Evolutionary conservation across 2,329 filamentous ascomycete species (phyloP).

Genomic region (Pseudogymnoascus sp.): DNA sequence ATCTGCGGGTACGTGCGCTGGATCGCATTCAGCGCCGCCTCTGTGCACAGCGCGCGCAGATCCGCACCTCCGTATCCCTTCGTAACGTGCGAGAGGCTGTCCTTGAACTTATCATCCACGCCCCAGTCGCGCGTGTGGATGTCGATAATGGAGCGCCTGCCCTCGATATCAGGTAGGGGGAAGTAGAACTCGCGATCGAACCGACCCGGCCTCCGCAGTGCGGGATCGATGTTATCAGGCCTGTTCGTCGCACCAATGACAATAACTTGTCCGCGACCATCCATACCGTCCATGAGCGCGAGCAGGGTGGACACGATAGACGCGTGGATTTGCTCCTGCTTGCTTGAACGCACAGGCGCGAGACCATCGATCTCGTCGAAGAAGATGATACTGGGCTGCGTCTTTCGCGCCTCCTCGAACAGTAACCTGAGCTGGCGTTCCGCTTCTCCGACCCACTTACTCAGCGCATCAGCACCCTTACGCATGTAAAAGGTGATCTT

Average conservation of each 20-base stretch:
- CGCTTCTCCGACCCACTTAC: slow-evolving; percentile 98
- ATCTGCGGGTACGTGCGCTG: slow-evolving; percentile 95
- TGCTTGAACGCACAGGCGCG: slow-evolving; percentile 90
- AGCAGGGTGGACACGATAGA: slow-evolving; percentile 94
- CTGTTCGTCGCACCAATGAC: slow-evolving; percentile 98
- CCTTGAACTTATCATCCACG: slow-evolving; percentile 68
- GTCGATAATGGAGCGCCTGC: slow-evolving; percentile 76
- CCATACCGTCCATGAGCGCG: slow-evolving; percentile 95
- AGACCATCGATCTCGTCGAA: slow-evolving; percentile 98
- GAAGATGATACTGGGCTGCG: slow-evolving; percentile 97
- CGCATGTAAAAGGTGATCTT: slow-evolving; percentile 99
- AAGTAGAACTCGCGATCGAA: slow-evolving; percentile 99
- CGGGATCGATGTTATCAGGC: slow-evolving; percentile 92
- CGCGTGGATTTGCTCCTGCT: slow-evolving; percentile 97
- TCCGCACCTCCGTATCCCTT: slow-evolving; percentile 97
- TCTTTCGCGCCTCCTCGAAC: slow-evolving; percentile 92
- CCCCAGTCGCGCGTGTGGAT: slow-evolving; percentile 96
- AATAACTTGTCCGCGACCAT: slow-evolving; percentile 94
- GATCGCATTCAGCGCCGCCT: slow-evolving; percentile 90
- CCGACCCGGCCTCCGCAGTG: slow-evolving; percentile 83
- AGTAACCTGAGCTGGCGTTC: slow-evolving; percentile 88
- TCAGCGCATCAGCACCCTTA: slow-evolving; percentile 93
- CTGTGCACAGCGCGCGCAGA: slow-evolving; percentile 85
- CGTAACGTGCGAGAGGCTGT: slow-evolving; percentile 73
- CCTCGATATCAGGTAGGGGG: slow-evolving; percentile 73